Evolutionary conservation across 208 protist species (phyloP).

Genomic region (Wallacemonas sp.): DNA sequence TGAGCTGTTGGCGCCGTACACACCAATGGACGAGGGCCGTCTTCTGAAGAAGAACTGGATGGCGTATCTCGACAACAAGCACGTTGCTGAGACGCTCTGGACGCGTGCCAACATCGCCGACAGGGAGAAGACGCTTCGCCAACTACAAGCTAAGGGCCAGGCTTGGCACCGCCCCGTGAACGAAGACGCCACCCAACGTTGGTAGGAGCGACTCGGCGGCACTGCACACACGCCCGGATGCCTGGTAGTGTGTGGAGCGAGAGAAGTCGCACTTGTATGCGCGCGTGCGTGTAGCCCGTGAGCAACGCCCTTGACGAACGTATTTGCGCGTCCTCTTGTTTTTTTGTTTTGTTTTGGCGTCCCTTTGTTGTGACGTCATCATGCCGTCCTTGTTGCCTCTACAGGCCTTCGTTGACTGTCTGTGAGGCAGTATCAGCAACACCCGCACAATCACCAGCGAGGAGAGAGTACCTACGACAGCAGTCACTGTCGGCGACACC

Average conservation of each 20-base stretch:
- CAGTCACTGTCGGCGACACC: too few species aligned
- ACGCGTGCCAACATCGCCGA: conserved; percentile 80
- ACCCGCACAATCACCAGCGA: too few species aligned
- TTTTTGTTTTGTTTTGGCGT: conserved; percentile 10
- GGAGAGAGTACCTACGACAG: too few species aligned
- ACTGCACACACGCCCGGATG: neutral
- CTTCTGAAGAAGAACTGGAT: conserved; percentile 88
- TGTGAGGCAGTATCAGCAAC: too few species aligned
- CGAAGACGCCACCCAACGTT: conserved; percentile 51
- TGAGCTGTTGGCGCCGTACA: conserved; percentile 84
- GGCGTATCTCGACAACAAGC: conserved; percentile 91
- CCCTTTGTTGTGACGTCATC: neutral
- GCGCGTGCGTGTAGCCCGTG: too few species aligned
- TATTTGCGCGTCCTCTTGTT: neutral
- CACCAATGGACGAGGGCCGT: conserved; percentile 85
- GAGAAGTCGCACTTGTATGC: too few species aligned
- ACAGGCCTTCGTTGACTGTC: neutral
- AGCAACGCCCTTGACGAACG: too few species aligned
- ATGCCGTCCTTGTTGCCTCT: conserved; percentile 15
- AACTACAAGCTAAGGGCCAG: conserved; percentile 76
- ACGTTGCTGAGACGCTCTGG: conserved; percentile 89
- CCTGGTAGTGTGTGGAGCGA: neutral
- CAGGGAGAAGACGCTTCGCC: conserved; percentile 70
- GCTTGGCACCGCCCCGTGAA: conserved; percentile 89
- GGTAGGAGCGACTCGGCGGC: conserved; percentile 22